Evolutionary conservation across 2,329 filamentous ascomycete species (phyloP), one percentile per base, ranked within the genome.

Genomic region (Penicillium brasilianum): DNA sequence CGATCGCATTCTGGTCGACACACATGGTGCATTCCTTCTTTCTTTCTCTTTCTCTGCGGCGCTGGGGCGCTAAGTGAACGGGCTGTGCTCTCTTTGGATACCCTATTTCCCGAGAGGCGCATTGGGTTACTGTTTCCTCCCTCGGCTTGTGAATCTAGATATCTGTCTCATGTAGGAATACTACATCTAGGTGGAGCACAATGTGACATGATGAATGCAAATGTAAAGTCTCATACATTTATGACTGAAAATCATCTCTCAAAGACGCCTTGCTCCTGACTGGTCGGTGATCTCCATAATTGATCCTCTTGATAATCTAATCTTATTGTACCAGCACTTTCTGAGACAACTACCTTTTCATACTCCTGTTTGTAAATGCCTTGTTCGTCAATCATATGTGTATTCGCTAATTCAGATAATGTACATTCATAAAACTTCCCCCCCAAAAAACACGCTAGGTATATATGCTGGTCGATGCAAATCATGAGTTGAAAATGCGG

Each of bases 401-500:
- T 20, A 14, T 50, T 34, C 48, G 48, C 48, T 50, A 50, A 50
- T 32, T 28, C n/a, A 34, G 20, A 20, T 34, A 32, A 50, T 50
- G 48, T 50, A 50, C 28, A 34, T 18, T n/a, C 16, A 8, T 18
- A 22, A 50, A 28, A 36, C 2, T 4, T 13, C 28, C 30, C 4
- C 49, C 49, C 49, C 30, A 28, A 48, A 51, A 28, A 18, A 10
- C 20, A 51, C 16, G 49, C 49, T 51, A 51, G 49, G 49, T 51
- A 51, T 53, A 39, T 25, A 53, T 50, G 48, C 32, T 28, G 32
- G 32, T 37, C 14, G 30, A 52, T 51, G 36, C 7, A 28, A 52
- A 58, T 50, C 69, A 88, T 54, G 87, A 88, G 75, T 89, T 89
- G 73, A 89, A 89, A 59, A 89, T 89, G 62, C 87, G 79, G 69